A percentile compares a stretch with the other conserved stretches of the same genome.
These are phyloP conservation scores for Crithidia acanthocephali DNA, from an alignment of 208 protist genomes.

Conservation along the genomic window DNA sequence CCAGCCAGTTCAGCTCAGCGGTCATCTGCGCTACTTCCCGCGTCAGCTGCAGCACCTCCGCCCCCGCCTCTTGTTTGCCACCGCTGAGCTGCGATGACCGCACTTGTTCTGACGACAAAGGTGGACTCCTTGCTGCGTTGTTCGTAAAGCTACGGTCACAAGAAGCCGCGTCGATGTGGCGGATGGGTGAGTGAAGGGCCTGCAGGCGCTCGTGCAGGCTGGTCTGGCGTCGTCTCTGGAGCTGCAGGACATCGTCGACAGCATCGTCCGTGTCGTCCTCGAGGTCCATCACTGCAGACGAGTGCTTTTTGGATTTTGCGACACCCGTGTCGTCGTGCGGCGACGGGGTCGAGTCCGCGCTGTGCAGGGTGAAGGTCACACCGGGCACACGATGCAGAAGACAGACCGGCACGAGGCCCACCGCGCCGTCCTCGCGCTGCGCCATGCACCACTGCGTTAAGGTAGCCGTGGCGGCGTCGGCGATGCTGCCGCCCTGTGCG, in stretches of 20 bases:
- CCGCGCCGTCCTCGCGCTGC: constrained; percentile 38
- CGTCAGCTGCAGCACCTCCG: constrained; percentile 7
- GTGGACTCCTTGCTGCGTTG: no score
- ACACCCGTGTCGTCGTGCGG: no score
- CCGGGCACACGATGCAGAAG: constrained; percentile 24
- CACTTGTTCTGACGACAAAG: not conserved
- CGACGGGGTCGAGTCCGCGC: not conserved
- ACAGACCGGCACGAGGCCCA: constrained; percentile 42
- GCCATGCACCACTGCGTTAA: constrained; percentile 50
- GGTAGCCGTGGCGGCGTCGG: no score
- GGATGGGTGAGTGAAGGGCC: not conserved
- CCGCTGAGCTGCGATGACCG: not conserved
- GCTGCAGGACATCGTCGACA: constrained; percentile 1
- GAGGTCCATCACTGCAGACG: not conserved
- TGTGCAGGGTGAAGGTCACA: constrained; percentile 7
- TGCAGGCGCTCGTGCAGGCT: constrained; percentile 1
- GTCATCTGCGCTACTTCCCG: constrained; percentile 19
- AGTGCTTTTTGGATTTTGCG: no score
- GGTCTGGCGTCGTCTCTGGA: constrained; percentile 15
- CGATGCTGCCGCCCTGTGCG: not conserved
- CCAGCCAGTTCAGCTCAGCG: constrained; percentile 24
- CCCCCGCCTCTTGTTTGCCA: not conserved
- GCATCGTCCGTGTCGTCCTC: not conserved
- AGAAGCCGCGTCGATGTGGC: not conserved
- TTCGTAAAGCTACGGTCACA: not conserved